Base-by-base conservation (phyloP, 148 eudicot genomes). In the Arctostaphylos glauca region DNA sequence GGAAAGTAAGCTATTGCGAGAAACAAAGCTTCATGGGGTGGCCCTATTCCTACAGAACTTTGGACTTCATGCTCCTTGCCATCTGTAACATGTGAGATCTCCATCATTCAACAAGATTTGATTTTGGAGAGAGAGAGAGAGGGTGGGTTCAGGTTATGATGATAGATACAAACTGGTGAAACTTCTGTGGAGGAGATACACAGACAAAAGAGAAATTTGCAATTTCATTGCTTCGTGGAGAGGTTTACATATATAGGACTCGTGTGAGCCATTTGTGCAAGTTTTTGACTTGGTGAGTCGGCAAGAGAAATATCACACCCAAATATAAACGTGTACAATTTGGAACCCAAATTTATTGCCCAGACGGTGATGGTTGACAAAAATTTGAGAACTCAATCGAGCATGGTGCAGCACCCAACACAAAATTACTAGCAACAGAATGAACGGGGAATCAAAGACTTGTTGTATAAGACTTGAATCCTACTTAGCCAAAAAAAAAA, bases 1-100 rank as follows among this genome's bases (percentile, higher is more conserved):
- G 95, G 97, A 85, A 96, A 94, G 82, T 89, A 92, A 68, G 94
- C 64, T 64, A 96, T 76, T 8, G 88, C 91, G 13, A 91, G 86
- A 86, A 88, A 94, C 59, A 93, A 74, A 56, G 95, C 93, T 84
- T 88, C 92, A 82, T 91, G 90, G 41, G 96, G 90, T 67, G 86
- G 72, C 44, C 80, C 81, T 15, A 31, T 72, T 75, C 47, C 79
- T 25, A 12, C 52, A 23, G 5, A 31, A 62, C 19, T 78, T 15
- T 81, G 31, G 72, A 18, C 64, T 81, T 81, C 66, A 7, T 74
- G 48, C 38, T 80, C 50, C 18, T 55, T 73, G 18, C 53, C 60
- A 25, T 74, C n/a, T 62, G 62, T 8, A 41, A 56, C 38, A 13
- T 77, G 4, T 31, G 56, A 62, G 59, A 59, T 46, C 16, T 52